A percentile compares a stretch with the other conserved stretches of the same genome.
Evolutionary conservation across 768 basidiomycete species (phyloP).

Genomic region (Auriscalpium orientale): DNA sequence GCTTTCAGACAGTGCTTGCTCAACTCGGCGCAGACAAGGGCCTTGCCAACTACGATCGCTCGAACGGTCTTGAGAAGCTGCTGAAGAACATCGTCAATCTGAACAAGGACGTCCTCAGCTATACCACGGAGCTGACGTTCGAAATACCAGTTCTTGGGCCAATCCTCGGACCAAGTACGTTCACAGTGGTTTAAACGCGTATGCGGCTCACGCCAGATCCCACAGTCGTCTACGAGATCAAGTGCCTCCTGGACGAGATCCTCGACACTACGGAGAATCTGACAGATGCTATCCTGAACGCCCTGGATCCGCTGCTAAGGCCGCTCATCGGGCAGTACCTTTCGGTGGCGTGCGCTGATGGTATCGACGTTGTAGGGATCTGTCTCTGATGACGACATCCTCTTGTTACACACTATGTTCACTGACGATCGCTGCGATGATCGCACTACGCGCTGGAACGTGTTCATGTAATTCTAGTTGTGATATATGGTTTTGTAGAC

Average conservation of each 20-base stretch:
- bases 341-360: conserved; percentile 17
- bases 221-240: conserved; percentile 50
- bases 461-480: conserved; percentile 13
- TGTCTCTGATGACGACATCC: conserved; percentile 15
- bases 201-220: not conserved
- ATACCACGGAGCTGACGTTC: conserved; percentile 25
- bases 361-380: conserved; percentile 13
- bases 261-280: conserved; percentile 43
- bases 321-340: conserved; percentile 18
- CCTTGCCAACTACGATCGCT: conserved; percentile 40
- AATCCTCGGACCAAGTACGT: conserved; percentile 44
- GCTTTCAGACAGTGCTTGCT: conserved; percentile 22
- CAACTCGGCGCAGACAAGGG: conserved; percentile 36
- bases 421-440: conserved; percentile 24
- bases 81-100: conserved; percentile 43
- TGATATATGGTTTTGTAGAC: conserved; percentile 16
- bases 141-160: conserved; percentile 41
- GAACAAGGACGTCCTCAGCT: conserved; percentile 37
- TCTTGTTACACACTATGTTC: conserved; percentile 21
- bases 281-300: conserved; percentile 39
- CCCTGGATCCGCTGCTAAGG: conserved; percentile 30
- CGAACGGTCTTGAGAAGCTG: conserved; percentile 36
- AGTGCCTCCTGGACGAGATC: conserved; percentile 48
- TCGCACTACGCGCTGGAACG: conserved; percentile 15
- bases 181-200: not conserved